Conservation (phyloP, 768 basidiomycete species). For the Kwoniella shandongensis region DNA sequence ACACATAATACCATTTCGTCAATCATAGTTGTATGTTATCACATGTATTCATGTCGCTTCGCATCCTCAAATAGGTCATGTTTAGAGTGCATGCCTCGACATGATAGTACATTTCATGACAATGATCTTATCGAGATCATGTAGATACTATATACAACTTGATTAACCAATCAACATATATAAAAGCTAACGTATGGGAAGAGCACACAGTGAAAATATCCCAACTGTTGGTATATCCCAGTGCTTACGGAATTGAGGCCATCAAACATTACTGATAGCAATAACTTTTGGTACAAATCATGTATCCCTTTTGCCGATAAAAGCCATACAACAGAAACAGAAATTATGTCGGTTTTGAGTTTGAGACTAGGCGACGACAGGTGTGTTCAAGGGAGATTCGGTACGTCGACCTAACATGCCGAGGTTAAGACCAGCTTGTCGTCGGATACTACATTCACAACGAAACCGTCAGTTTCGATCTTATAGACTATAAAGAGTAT, state of each 20-base stretch:
- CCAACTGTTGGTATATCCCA: not conserved
- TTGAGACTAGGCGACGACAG: constrained; percentile 2
- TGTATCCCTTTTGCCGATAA: no score
- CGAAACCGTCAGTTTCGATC: no score
- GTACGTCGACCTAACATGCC: constrained; percentile 35
- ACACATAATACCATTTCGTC: not conserved
- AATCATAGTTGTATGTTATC: constrained; percentile 12
- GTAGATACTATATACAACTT: no score
- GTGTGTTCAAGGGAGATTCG: constrained; percentile 15
- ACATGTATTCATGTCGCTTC: no score
- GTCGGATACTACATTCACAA: constrained; percentile 24
- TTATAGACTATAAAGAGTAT: no score
- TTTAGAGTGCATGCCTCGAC: no score
- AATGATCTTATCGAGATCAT: not conserved
- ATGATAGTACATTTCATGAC: not conserved
- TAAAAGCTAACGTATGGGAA: no score
- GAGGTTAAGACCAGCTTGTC: constrained; percentile 32
- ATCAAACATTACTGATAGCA: not conserved
- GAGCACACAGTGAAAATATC: not conserved
- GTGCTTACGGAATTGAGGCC: not conserved
- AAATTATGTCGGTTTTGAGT: not conserved
- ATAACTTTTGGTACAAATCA: not conserved
- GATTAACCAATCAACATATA: no score
- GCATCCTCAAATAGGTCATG: no score
- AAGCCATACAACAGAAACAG: no score